Conservation (phyloP, 345 rosid genomes). For the Boechera divaricarpa region DNA sequence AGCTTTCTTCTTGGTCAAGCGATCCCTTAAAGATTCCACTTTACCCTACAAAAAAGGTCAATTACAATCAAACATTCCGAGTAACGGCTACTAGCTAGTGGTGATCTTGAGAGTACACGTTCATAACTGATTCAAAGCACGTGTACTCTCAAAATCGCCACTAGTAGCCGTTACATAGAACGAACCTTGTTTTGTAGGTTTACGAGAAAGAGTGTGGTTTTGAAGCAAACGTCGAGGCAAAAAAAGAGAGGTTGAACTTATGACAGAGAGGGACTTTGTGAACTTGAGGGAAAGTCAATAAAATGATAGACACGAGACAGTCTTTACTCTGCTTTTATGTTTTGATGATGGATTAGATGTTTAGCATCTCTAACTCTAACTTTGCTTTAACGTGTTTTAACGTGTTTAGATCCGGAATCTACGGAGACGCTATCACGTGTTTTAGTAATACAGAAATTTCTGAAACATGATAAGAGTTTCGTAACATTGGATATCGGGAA, state of each 20-base stretch:
- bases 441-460: too few species aligned
- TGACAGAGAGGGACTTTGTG: not conserved
- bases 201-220: slow-evolving; percentile 7
- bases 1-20: slow-evolving; percentile 70
- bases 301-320: not conserved
- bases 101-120: too few species aligned
- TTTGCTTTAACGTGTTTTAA: not conserved
- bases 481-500: too few species aligned
- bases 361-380: not conserved
- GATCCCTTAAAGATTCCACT: slow-evolving; percentile 62
- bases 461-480: too few species aligned
- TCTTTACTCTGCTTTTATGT: not conserved
- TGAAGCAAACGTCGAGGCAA: not conserved
- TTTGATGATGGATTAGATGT: not conserved
- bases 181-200: not conserved
- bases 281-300: not conserved
- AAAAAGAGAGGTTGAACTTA: not conserved
- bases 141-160: slow-evolving; percentile 17
- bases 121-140: slow-evolving; percentile 4
- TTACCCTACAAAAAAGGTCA: slow-evolving; percentile 52
- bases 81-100: not conserved
- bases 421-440: too few species aligned
- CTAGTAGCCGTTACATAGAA: not conserved
- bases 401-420: not conserved
- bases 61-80: slow-evolving; percentile 19